Evolutionary conservation across 352 stramenopile genomes (phyloP).

Genomic region (Pythium vanterpoolii): DNA sequence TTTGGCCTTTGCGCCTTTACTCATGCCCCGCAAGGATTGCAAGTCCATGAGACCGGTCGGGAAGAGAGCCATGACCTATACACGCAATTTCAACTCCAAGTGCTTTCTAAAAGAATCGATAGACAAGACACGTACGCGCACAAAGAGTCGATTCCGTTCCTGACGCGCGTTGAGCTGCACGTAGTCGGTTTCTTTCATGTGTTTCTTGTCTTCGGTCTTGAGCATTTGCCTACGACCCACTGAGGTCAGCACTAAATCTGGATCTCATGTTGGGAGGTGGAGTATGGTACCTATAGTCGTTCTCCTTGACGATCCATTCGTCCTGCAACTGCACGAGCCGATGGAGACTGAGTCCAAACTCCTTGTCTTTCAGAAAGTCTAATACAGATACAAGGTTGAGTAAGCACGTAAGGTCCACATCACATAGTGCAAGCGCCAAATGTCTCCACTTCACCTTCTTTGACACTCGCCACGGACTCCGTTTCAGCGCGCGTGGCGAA

Average conservation of each 20-base stretch:
- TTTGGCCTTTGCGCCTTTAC: constrained; percentile 66
- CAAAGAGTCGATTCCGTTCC: constrained; percentile 85
- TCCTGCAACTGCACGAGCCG: constrained; percentile 53
- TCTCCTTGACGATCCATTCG: constrained; percentile 83
- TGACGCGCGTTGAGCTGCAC: constrained; percentile 69
- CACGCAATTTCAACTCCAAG: not conserved
- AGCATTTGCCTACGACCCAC: constrained; percentile 80
- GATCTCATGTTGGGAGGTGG: no score
- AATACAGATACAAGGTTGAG: not conserved
- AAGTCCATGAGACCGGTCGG: constrained; percentile 59
- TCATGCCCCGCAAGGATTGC: constrained; percentile 59
- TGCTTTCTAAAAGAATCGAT: not conserved
- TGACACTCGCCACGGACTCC: constrained; percentile 46
- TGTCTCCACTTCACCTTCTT: constrained; percentile 40
- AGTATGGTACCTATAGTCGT: constrained; percentile 60
- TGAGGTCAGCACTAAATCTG: no score
- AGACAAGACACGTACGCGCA: constrained; percentile 36
- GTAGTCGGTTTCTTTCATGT: constrained; percentile 74
- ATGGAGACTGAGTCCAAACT: constrained; percentile 49
- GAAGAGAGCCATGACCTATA: constrained; percentile 59
- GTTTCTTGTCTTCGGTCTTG: constrained; percentile 88
- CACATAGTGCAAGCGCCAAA: not conserved
- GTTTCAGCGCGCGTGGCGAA: constrained; percentile 33
- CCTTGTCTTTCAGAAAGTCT: constrained; percentile 61
- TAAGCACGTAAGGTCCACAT: not conserved